Evolutionary conservation across 2,329 filamentous ascomycete species (phyloP).

Genomic region (Plectosphaerella plurivora): DNA sequence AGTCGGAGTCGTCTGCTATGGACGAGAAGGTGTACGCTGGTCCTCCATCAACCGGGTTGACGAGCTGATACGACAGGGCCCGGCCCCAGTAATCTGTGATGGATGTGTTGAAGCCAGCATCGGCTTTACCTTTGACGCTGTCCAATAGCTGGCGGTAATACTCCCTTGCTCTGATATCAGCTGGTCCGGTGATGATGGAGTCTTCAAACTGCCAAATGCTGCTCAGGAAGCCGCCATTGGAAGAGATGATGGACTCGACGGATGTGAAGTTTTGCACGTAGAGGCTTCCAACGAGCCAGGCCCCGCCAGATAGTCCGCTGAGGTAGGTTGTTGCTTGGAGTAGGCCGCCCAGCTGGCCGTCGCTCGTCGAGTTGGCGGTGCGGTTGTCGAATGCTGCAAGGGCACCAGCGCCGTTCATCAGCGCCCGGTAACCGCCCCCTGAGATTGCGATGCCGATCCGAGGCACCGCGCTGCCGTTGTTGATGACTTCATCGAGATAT

Average conservation of each 20-base stretch:
- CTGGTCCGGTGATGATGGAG: slow-evolving; percentile 29
- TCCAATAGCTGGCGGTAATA: slow-evolving; percentile 60
- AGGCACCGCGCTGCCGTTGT: slow-evolving; percentile 19
- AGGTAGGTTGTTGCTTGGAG: slow-evolving; percentile 74
- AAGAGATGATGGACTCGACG: slow-evolving; percentile 36
- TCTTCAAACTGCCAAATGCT: slow-evolving; percentile 30
- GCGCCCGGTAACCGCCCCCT: slow-evolving; percentile 81
- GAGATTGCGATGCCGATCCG: slow-evolving; percentile 73
- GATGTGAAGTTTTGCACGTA: slow-evolving; percentile 74
- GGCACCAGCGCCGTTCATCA: slow-evolving; percentile 75
- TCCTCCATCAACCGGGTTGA: slow-evolving; percentile 67
- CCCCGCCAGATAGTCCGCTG: slow-evolving; percentile 68
- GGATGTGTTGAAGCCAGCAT: slow-evolving; percentile 58
- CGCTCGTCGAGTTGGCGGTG: slow-evolving; percentile 51
- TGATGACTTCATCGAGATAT: slow-evolving; percentile 11
- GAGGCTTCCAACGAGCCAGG: slow-evolving; percentile 71
- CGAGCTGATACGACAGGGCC: slow-evolving; percentile 76
- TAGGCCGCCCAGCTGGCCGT: slow-evolving; percentile 57
- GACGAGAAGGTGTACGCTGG: slow-evolving; percentile 78
- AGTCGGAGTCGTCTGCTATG: slow-evolving; percentile 46
- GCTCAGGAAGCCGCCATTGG: slow-evolving; percentile 19
- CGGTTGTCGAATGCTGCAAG: slow-evolving; percentile 70
- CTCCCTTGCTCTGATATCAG: slow-evolving; percentile 17
- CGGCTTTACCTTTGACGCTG: slow-evolving; percentile 54
- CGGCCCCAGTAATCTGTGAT: slow-evolving; percentile 85